Evolutionary conservation across 106 monocot genomes (phyloP), one percentile per base, ranked within the genome.

Genomic region (Xerophyta viscosa): DNA sequence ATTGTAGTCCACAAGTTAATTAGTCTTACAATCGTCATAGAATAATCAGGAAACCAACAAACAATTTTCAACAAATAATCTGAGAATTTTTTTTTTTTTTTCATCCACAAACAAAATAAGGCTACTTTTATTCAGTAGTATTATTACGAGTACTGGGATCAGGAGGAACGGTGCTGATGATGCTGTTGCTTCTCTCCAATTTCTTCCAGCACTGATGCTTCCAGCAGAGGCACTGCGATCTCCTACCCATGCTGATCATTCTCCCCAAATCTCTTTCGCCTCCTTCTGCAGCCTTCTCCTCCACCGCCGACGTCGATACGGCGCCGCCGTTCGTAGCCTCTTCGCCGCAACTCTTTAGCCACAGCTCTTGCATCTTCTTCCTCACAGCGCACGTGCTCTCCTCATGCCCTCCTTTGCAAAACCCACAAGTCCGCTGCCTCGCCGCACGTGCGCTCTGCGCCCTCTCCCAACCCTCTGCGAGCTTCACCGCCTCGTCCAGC

Each of bases 201-300:
- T 68, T 74, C 56, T 65, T 81, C 67, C 66, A 71, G 44, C 75
- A 81, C 71, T 81, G 81, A 64, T 81, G 81, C 67, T 70, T 81
- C 71, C 48, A 65, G 22, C 75, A 81, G 46, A 63, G 62, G 51
- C 75, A 69, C 48, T 70, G 61, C 18, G 28, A 17, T 51, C 42
- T 48, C 53, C 46, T 44, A 44, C 58, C 50, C n/a, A 75, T 20
- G 19, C 74, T 70, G 52, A 61, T 39, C 24, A 31, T 29, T 29
- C 77, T 72, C 49, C 52, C 62, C 58, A 74, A 21, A 27, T 3
- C 24, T 30, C 22, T 31, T 29, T 4, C 62, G 2, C 15, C 61
- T 37, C 50, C 58, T 39, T 30, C 57, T 56, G 29, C 50, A 29
- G 29, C 45, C 58, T 21, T 37, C 46, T 28, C 36, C 31, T 31